These are phyloP conservation scores for Talaromyces amestolkiae DNA, from an alignment of 2,329 filamentous ascomycete genomes.

Conservation along the genomic window DNA sequence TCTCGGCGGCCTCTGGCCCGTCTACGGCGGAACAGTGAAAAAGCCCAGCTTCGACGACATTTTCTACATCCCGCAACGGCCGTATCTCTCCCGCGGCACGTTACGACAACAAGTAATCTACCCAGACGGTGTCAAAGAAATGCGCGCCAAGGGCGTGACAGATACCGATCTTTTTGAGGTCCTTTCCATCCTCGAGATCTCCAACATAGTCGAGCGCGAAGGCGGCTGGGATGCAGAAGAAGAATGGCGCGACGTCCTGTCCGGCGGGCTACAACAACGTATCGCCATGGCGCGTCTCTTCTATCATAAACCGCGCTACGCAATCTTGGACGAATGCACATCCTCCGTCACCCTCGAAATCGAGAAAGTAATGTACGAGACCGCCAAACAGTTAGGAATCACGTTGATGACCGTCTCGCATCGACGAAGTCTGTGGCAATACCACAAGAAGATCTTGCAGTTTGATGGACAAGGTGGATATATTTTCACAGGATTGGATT, in stretches of 20 bases:
- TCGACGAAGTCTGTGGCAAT: constrained; percentile 88
- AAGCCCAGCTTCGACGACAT: constrained; percentile 92
- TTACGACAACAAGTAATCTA: constrained; percentile 98
- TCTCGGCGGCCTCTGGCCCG: constrained; percentile 92
- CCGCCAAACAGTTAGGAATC: constrained; percentile 84
- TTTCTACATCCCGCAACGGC: constrained; percentile 96
- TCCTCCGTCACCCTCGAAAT: constrained; percentile 92
- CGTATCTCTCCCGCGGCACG: constrained; percentile 85
- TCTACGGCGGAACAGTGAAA: constrained; percentile 89
- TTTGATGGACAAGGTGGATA: constrained; percentile 94
- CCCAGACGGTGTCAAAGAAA: constrained; percentile 81
- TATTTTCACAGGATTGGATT: constrained; percentile 85
- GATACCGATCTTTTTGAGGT: constrained; percentile 77
- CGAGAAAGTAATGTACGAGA: constrained; percentile 95
- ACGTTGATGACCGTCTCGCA: constrained; percentile 97
- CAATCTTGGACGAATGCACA: constrained; percentile 96
- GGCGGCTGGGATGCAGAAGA: constrained; percentile 89
- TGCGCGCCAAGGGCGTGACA: constrained; percentile 78
- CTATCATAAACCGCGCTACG: constrained; percentile 89
- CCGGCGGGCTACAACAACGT: constrained; percentile 88
- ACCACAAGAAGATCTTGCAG: constrained; percentile 90
- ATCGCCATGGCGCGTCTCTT: constrained; percentile 95
- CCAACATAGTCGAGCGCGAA: constrained; percentile 74
- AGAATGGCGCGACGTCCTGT: constrained; percentile 94
- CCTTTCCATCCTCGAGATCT: constrained; percentile 76